Percentiles rank a stretch among this genome's conserved stretches.
These are phyloP conservation scores for Adansonia digitata DNA, from an alignment of 345 rosid genomes.

Conservation along the genomic window DNA sequence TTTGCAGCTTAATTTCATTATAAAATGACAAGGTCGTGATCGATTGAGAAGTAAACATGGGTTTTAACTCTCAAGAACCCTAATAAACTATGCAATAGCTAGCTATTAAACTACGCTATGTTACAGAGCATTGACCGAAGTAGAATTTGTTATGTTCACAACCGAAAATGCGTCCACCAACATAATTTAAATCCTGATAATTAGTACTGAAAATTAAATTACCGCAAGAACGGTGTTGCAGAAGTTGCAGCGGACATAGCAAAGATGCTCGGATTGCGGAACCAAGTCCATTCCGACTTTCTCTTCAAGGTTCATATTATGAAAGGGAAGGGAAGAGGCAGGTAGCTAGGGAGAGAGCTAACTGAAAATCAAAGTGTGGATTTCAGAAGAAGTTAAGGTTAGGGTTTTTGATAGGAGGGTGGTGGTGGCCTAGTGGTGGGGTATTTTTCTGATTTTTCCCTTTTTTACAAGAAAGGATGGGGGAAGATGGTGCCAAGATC, in stretches of 20 bases:
- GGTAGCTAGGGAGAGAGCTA: background rate
- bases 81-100: background rate
- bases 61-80: background rate
- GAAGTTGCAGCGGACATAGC: constrained; percentile 95
- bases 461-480: background rate
- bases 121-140: no score
- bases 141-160: no score
- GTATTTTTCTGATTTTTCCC: background rate
- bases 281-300: constrained; percentile 56
- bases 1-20: background rate
- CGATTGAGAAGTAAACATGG: background rate
- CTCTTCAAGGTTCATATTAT: constrained; percentile 58
- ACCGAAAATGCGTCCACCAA: no score
- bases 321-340: background rate
- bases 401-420: constrained; percentile 18
- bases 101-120: no score
- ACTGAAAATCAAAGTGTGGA: background rate
- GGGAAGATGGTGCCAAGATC: background rate
- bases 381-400: background rate
- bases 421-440: background rate
- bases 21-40: no score
- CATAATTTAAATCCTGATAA: no score
- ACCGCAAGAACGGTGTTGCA: constrained; percentile 99
- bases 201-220: background rate
- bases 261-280: constrained; percentile 76